Base-by-base conservation (phyloP, 352 stramenopile species). In the Phytophthora vignae region DNA sequence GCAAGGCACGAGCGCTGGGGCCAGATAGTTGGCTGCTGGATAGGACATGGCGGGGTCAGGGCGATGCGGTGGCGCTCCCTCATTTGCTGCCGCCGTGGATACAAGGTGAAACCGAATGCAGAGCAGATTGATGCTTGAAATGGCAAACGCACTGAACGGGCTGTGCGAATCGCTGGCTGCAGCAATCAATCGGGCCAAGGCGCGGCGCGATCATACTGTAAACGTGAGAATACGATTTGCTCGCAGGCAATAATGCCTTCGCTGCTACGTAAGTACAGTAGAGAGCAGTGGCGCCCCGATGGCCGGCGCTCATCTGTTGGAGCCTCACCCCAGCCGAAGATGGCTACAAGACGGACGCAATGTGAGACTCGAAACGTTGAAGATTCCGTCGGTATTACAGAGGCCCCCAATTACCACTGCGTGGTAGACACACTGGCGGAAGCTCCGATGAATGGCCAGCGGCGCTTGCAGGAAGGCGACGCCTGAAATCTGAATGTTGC, bases 11-110 rank as follows among this genome's bases (percentile, higher is more conserved):
- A n/a, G 42, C 12, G 54, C 36, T 55, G 61, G 59, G 56, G 31
- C 36, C 64, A 71, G 64, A 71, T 65, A 65, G 53, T 69, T 57
- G 63, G 25, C 25, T 56, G 17, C 21, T 19, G 3, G 55, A 71
- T 65, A 59, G 55, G 64, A 64, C 64, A 71, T 60, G 55, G 55
- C 25, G 44, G 17, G 27, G 27, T 25, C 27, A 31, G 36, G 36
- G 40, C 56, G 11, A 36, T 44, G 56, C 29, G 56, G 10, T 54
- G 56, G 38, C 55, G 49, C 21, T 60, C 17, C 9, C 22, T 59
- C 54, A 58, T 62, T 69, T 55, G 54, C 60, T 49, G 40, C 40
- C 8, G 15, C 42, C 40, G 48, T 36, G 60, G 49, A 60, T 67
- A 67, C 49, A 67, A 33, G 46, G 48, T 67, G 60, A 67, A 66